phyloP scores from a whole-genome alignment of 78 protist species.

The Chrysochromulina tobinii region DNA sequence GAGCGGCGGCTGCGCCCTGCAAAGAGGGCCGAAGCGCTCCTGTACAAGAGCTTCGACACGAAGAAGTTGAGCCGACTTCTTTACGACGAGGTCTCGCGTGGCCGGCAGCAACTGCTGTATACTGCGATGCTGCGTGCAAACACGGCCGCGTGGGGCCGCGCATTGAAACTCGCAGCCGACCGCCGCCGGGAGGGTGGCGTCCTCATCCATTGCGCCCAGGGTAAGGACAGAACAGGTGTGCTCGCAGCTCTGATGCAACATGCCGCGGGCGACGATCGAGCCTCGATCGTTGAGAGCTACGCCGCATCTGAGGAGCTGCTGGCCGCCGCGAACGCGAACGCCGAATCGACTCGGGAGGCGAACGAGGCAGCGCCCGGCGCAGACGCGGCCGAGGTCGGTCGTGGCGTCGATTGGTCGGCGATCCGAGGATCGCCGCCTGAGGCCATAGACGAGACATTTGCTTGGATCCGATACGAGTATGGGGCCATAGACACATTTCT shows the following conservation, averaged over 20 bases:
- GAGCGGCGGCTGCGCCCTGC: neutral
- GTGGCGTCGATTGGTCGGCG: neutral
- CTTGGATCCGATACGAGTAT: neutral
- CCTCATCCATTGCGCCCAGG: constrained; percentile 49
- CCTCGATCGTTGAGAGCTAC: constrained; percentile 8
- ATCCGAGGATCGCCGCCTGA: neutral
- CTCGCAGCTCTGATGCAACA: constrained; percentile 22
- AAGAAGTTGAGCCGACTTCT: neutral
- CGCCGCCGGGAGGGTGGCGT: neutral
- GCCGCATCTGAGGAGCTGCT: neutral
- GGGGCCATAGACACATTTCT: neutral
- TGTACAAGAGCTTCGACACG: neutral
- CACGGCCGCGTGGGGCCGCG: neutral
- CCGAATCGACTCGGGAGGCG: too few species aligned
- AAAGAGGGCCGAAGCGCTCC: neutral
- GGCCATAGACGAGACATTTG: neutral
- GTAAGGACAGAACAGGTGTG: constrained; percentile 62
- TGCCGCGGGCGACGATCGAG: constrained; percentile 8
- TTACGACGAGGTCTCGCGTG: neutral
- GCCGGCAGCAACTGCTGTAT: neutral
- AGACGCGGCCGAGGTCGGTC: neutral
- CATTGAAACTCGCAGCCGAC: neutral
- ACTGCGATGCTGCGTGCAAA: neutral
- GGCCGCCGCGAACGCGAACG: neutral
- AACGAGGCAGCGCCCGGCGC: neutral